Percentiles rank a stretch among this genome's conserved stretches.
Evolutionary conservation across 768 basidiomycete genomes (phyloP).

Genomic region (Exidia glandulosa): DNA sequence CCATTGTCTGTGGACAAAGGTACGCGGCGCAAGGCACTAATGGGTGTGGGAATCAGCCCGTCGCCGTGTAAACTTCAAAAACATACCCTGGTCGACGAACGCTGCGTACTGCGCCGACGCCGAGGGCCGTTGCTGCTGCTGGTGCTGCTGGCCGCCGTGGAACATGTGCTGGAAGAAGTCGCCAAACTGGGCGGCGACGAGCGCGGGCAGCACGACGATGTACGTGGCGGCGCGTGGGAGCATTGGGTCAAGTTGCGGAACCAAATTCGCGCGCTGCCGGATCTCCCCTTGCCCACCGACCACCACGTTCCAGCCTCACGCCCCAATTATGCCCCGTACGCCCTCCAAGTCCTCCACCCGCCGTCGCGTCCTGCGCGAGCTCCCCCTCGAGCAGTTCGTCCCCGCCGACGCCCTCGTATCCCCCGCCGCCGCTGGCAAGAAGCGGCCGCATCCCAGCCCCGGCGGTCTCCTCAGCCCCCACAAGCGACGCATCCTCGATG

Average conservation of each 20-base stretch:
- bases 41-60: neutral
- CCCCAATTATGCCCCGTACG: neutral
- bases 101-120: slow-evolving; percentile 53
- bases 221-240: neutral
- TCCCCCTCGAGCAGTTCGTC: slow-evolving; percentile 2
- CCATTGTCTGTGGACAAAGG: slow-evolving; percentile 63
- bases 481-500: slow-evolving; percentile 4
- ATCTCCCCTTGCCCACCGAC: neutral
- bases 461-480: neutral
- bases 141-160: slow-evolving; percentile 42
- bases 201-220: slow-evolving; percentile 24
- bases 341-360: neutral
- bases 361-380: slow-evolving; percentile 1
- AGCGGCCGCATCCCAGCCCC: neutral
- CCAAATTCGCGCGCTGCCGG: neutral
- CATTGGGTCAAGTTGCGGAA: neutral
- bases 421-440: neutral
- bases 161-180: slow-evolving; percentile 75
- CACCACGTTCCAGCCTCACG: neutral
- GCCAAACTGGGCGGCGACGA: slow-evolving; percentile 50
- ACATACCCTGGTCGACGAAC: slow-evolving; percentile 54
- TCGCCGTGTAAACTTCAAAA: neutral
- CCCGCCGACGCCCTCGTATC: neutral
- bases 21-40: slow-evolving; percentile 67
- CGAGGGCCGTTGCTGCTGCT: slow-evolving; percentile 41